Percentiles rank a stretch among this genome's conserved stretches.
Conservation (phyloP, 306 rosid species). For the Neltuma alba region DNA sequence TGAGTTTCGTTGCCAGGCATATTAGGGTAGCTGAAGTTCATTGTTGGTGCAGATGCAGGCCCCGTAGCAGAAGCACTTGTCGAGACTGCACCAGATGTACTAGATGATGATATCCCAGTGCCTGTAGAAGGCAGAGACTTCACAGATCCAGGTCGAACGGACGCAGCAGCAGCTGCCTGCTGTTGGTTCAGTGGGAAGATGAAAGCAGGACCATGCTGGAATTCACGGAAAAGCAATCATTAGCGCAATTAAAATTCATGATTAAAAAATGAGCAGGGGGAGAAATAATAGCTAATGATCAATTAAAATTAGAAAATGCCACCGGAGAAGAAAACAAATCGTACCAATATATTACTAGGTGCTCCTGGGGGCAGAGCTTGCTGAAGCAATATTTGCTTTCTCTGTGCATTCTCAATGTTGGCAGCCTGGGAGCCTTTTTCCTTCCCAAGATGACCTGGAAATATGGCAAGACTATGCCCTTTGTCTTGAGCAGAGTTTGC, state of each 20-base stretch:
- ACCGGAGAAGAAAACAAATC: neutral
- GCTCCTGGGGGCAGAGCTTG: constrained; percentile 87
- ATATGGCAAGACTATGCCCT: constrained; percentile 65
- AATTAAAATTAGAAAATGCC: neutral
- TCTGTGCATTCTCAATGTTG: constrained; percentile 62
- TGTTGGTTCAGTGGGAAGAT: constrained; percentile 89
- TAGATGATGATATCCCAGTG: constrained; percentile 45
- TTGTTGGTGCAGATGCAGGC: constrained; percentile 60
- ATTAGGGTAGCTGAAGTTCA: constrained; percentile 89
- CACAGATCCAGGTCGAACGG: constrained; percentile 75
- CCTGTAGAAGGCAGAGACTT: constrained; percentile 68
- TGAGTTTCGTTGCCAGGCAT: constrained; percentile 79
- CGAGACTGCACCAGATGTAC: constrained; percentile 47
- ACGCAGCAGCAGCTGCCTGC: constrained; percentile 63
- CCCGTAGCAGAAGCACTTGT: constrained; percentile 47
- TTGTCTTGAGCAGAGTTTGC: constrained; percentile 68
- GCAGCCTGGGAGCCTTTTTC: constrained; percentile 71
- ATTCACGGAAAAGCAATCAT: constrained; percentile 9
- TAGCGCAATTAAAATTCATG: neutral
- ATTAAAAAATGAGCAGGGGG: neutral
- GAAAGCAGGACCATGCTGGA: constrained; percentile 92
- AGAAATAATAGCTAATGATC: neutral
- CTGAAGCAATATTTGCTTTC: constrained; percentile 83
- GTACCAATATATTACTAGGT: constrained; percentile 84
- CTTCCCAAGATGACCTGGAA: constrained; percentile 68